Base-by-base conservation (phyloP, 495 filamentous ascomycete species). In the Ramalina intermedia region DNA sequence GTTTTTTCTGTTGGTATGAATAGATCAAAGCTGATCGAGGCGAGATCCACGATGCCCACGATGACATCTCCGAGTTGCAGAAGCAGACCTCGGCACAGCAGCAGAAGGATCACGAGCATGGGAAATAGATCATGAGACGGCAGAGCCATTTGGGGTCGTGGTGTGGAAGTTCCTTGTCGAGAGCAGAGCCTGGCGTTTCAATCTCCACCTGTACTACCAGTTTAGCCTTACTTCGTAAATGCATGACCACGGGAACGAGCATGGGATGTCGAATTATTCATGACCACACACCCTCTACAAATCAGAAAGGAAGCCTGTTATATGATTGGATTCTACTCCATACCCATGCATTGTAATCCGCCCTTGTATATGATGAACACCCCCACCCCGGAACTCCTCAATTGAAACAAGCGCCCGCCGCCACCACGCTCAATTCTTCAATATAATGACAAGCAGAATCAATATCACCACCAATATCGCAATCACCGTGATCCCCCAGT, bases 401-500 rank as follows among this genome's bases (percentile, higher is more conserved):
- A 56, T 50, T 51, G 37, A 49, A 26, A 35, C 36, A 24, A n/a
- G 27, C 35, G 33, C 9, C 27, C 18, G 12, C 45, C 27, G 14
- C 37, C n/a, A 41, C 17, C 16, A 4, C 8, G 1, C 12, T 48
- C 54, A 55, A 65, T 61, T 88, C 69, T 89, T 90, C 67, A 88
- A 58, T 44, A 89, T 74, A 35, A 79, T 72, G 66, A 91, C 88
- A 61, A 91, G 60, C 55, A 91, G 65, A 11, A 91, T 78, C 58
- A 91, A 60, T 8, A 89, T 66, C 49, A 89, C 72, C 52, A 91
- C 88, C 62, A 91, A 55, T 27, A 81, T 68, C 29, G 84, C 67
- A 54, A 91, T 91, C 33, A 81, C 75, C 56, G 79, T 82, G 72
- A 87, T 71, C 62, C 83, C 83, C 76, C 80, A 77, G 62, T 85